phyloP scores from a whole-genome alignment of 2,329 filamentous ascomycete species.

The Phoma sp. region DNA sequence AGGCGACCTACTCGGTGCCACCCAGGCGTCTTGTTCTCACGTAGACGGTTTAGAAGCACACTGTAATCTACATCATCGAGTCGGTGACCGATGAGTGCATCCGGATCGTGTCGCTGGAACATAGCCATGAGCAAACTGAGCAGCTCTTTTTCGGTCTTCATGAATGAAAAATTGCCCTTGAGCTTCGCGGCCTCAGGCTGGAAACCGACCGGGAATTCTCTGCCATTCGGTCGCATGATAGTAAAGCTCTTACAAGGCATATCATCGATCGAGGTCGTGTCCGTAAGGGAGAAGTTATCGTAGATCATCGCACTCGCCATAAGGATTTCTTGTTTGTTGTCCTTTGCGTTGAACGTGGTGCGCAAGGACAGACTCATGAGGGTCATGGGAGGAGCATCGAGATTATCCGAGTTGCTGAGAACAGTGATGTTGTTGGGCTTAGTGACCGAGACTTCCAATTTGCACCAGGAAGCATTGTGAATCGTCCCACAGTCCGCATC shows the following conservation, averaged over 20 bases:
- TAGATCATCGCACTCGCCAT: conserved; percentile 92
- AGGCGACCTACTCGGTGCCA: conserved; percentile 94
- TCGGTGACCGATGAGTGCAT: conserved; percentile 91
- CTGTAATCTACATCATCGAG: conserved; percentile 98
- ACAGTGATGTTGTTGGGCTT: conserved; percentile 78
- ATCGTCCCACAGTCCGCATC: conserved; percentile 82
- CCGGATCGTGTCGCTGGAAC: conserved; percentile 85
- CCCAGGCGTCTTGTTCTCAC: conserved; percentile 87
- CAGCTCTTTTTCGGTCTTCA: conserved; percentile 83
- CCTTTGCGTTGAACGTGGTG: conserved; percentile 85
- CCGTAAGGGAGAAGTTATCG: conserved; percentile 83
- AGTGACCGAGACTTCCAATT: conserved; percentile 83
- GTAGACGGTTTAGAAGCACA: conserved; percentile 82
- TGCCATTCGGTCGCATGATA: conserved; percentile 78
- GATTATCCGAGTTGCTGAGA: conserved; percentile 76
- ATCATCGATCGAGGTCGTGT: conserved; percentile 87
- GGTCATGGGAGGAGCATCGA: conserved; percentile 85
- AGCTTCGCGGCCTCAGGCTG: conserved; percentile 77
- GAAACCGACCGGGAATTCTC: conserved; percentile 83
- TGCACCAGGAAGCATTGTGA: conserved; percentile 96
- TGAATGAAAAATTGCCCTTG: conserved; percentile 77
- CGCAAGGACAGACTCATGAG: conserved; percentile 94
- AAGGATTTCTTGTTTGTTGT: conserved; percentile 96
- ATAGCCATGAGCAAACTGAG: conserved; percentile 89
- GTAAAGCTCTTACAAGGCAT: conserved; percentile 91